Evolutionary conservation across 148 eudicot species (phyloP).

Genomic region (Rhododendron griersonianum): DNA sequence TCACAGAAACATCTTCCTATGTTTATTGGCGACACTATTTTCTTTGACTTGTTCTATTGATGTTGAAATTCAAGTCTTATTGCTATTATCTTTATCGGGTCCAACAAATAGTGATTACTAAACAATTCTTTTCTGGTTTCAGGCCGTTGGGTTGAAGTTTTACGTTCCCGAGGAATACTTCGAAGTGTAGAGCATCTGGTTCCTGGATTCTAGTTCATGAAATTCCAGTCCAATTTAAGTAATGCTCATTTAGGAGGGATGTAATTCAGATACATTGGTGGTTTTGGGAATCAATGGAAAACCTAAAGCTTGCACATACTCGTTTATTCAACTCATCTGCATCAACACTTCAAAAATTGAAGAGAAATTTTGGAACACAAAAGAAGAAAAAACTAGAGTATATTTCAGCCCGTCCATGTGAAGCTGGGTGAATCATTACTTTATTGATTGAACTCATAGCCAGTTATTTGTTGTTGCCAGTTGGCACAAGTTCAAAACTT

Average conservation of each 20-base stretch:
- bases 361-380: neutral
- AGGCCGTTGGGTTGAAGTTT: constrained; percentile 78
- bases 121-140: constrained; percentile 16
- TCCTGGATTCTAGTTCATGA: neutral
- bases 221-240: neutral
- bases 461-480: neutral
- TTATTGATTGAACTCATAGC: neutral
- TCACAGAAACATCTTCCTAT: neutral
- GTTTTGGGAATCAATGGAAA: neutral
- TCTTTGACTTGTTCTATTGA: neutral
- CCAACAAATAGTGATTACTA: neutral
- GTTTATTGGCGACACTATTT: neutral
- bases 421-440: neutral
- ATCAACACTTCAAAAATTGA: neutral
- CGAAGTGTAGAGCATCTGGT: neutral
- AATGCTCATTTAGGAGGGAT: neutral
- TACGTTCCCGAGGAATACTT: constrained; percentile 73
- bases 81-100: neutral
- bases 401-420: neutral
- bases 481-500: neutral
- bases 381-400: neutral
- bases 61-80: neutral
- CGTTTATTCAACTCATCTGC: neutral
- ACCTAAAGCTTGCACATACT: neutral
- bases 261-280: neutral